These are phyloP conservation scores for Botrytis cinerea DNA, from an alignment of 2,329 filamentous ascomycete species.

Conservation along the genomic window DNA sequence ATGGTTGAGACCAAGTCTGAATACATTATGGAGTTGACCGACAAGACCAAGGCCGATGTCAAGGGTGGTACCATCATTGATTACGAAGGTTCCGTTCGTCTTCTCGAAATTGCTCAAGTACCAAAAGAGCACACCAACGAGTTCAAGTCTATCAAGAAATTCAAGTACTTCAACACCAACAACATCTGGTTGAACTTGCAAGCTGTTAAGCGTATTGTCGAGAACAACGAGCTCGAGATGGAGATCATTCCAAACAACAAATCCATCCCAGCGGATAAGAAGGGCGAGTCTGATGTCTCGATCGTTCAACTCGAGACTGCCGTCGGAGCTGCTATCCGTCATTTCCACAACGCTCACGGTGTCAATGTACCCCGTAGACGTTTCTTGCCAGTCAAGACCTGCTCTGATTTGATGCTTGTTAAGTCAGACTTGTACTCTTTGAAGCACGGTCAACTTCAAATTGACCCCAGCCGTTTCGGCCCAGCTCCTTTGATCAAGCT, in stretches of 20 bases:
- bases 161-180: conserved; percentile 99
- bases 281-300: conserved; percentile 96
- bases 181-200: conserved; percentile 99
- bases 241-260: conserved; percentile 99
- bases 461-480: conserved; percentile 95
- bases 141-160: conserved; percentile 99
- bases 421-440: conserved; percentile 99
- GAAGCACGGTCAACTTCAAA: conserved; percentile 96
- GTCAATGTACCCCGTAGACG: conserved; percentile 97
- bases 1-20: conserved; percentile 97
- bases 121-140: conserved; percentile 99
- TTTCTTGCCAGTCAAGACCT: conserved; percentile 99
- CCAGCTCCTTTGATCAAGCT: conserved; percentile 98
- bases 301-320: conserved; percentile 99
- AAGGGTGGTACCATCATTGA: conserved; percentile 99
- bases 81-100: conserved; percentile 94
- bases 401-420: conserved; percentile 98
- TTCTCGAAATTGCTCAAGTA: conserved; percentile 98
- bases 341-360: conserved; percentile 98
- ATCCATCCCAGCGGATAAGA: conserved; percentile 97
- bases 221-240: conserved; percentile 98
- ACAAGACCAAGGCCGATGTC: conserved; percentile 99
- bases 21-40: conserved; percentile 99
- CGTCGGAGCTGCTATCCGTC: conserved; percentile 95
- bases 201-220: conserved; percentile 97